Conservation (phyloP, 495 filamentous ascomycete species). For the Penicillium fimorum region DNA sequence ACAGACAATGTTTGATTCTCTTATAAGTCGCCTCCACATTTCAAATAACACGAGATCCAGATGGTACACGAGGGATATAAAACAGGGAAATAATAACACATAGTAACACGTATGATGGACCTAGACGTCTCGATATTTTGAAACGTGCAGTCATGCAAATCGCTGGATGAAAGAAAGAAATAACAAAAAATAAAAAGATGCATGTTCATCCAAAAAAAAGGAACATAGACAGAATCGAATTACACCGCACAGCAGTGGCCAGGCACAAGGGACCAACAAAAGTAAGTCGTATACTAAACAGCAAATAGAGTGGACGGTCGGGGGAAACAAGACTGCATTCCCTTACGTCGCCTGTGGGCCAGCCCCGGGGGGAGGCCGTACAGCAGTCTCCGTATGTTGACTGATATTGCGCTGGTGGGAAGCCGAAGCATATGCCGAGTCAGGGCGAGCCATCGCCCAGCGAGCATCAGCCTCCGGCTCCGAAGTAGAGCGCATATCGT, state of each 20-base stretch:
- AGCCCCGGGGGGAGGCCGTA: conserved; percentile 10
- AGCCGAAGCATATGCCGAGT: conserved; percentile 14
- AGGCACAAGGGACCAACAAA: neutral
- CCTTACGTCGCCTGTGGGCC: conserved; percentile 1
- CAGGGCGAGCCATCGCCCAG: conserved; percentile 18
- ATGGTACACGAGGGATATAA: conserved; percentile 25
- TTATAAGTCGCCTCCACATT: conserved; percentile 3
- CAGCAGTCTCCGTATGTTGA: conserved; percentile 22
- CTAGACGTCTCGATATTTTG: conserved; percentile 7
- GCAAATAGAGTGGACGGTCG: neutral
- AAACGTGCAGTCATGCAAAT: conserved; percentile 9
- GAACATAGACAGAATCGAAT: neutral
- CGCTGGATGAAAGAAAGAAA: conserved; percentile 4
- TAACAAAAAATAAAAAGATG: neutral
- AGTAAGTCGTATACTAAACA: conserved; percentile 2
- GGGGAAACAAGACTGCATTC: neutral
- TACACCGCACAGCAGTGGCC: conserved; percentile 23
- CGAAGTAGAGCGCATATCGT: conserved; percentile 35
- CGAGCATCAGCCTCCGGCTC: conserved; percentile 28
- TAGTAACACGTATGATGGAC: neutral
- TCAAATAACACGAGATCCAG: conserved; percentile 14
- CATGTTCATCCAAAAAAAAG: neutral
- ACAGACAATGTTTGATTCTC: conserved; percentile 8
- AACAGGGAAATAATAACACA: conserved; percentile 12
- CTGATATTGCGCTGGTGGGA: conserved; percentile 29